These are phyloP conservation scores for Haberlea rhodopensis DNA, from an alignment of 257 asterid species.

Conservation along the genomic window DNA sequence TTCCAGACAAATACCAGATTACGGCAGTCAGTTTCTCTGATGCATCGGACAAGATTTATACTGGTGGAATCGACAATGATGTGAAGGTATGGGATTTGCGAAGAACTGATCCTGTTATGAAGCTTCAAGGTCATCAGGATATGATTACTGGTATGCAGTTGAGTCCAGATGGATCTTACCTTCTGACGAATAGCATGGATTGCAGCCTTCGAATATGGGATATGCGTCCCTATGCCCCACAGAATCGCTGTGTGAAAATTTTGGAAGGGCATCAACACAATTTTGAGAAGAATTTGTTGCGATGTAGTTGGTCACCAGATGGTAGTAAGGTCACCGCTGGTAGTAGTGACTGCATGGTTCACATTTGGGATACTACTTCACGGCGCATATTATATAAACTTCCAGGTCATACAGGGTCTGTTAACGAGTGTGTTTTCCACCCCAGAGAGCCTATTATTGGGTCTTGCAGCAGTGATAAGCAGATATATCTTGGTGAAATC, in stretches of 20 bases:
- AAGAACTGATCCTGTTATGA: conserved; percentile 83
- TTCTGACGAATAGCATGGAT: conserved; percentile 92
- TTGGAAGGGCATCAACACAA: conserved; percentile 96
- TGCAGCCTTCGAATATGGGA: conserved; percentile 93
- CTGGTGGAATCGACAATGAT: conserved; percentile 93
- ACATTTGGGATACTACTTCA: conserved; percentile 92
- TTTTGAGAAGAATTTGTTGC: conserved; percentile 89
- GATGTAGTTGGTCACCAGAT: conserved; percentile 98
- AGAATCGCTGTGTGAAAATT: conserved; percentile 92
- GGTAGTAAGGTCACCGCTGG: conserved; percentile 97
- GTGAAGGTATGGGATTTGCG: conserved; percentile 95
- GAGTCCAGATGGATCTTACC: conserved; percentile 99
- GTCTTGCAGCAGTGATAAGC: conserved; percentile 96
- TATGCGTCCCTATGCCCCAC: conserved; percentile 98
- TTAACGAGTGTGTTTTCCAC: conserved; percentile 84
- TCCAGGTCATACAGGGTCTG: conserved; percentile 93
- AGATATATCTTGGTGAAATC: conserved; percentile 90
- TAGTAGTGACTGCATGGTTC: conserved; percentile 92
- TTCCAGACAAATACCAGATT: conserved; percentile 94
- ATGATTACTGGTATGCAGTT: conserved; percentile 89
- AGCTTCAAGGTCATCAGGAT: conserved; percentile 95
- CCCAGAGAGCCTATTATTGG: conserved; percentile 83
- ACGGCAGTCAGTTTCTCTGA: conserved; percentile 97
- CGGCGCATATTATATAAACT: conserved; percentile 86
- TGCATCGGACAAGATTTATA: conserved; percentile 88